A percentile compares a stretch with the other conserved stretches of the same genome.
Conservation (phyloP, 164 flowering plant genomes). For the Aristolochia californica region DNA sequence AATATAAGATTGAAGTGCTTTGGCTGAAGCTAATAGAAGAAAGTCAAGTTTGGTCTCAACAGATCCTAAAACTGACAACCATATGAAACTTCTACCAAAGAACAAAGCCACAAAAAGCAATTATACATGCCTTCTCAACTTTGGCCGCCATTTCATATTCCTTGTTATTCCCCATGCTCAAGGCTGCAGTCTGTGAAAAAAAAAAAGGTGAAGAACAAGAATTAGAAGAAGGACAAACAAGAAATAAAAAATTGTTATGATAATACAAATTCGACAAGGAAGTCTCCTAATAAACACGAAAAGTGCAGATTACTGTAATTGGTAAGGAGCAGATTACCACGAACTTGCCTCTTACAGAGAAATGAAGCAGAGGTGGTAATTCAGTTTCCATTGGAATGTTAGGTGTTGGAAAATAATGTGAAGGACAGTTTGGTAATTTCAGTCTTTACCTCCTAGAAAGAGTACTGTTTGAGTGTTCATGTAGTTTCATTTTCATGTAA, state of each 20-base stretch:
- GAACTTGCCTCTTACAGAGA: too few relatives aligned
- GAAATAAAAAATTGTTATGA: not conserved
- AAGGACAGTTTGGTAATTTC: too few relatives aligned
- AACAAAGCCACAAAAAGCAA: not conserved
- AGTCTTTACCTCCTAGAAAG: too few relatives aligned
- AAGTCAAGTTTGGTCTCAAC: not conserved
- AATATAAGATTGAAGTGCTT: too few relatives aligned
- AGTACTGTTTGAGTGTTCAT: too few relatives aligned
- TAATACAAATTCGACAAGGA: not conserved
- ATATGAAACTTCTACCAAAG: not conserved
- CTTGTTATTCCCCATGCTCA: conserved; percentile 76
- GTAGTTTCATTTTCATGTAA: too few relatives aligned
- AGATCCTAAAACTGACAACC: not conserved
- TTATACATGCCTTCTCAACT: conserved; percentile 59
- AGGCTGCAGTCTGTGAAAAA: conserved; percentile 37
- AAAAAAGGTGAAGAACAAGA: not conserved
- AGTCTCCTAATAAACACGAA: too few relatives aligned
- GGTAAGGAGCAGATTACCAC: too few relatives aligned
- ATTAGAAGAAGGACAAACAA: not conserved
- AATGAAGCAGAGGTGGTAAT: too few relatives aligned
- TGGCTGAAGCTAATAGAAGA: not conserved
- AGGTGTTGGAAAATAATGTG: too few relatives aligned
- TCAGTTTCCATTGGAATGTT: too few relatives aligned
- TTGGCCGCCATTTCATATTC: conserved; percentile 73
- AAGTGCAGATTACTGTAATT: too few relatives aligned